phyloP scores from a whole-genome alignment of 176 grass and related monocot genomes.

The Phoenix roebelenii region DNA sequence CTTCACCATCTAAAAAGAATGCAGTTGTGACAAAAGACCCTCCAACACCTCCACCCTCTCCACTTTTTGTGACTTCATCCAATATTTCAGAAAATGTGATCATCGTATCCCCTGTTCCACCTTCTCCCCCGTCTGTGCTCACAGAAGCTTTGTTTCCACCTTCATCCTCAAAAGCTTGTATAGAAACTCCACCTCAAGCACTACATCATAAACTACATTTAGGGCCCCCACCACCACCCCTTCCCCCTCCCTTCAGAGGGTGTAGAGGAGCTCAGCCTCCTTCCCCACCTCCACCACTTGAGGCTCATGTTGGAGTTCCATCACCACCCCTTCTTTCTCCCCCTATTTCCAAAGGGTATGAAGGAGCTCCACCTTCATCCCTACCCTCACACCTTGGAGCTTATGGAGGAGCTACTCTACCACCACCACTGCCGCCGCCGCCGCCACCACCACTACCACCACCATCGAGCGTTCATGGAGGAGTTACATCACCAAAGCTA shows the following conservation, averaged over 20 bases:
- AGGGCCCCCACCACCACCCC: background rate
- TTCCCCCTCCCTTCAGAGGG: background rate
- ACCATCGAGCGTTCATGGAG: constrained; percentile 3
- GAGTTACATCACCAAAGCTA: background rate
- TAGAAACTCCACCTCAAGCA: background rate
- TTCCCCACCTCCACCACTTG: background rate
- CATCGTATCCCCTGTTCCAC: too few species aligned
- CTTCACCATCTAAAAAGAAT: constrained; percentile 15
- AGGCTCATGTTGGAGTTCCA: background rate
- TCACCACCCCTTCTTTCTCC: background rate
- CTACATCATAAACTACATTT: background rate
- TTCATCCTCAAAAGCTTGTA: background rate
- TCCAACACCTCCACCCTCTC: too few species aligned
- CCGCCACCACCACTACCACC: constrained; percentile 19
- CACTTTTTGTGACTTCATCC: too few species aligned
- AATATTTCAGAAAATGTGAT: too few species aligned
- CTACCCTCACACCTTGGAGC: background rate
- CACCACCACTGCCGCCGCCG: background rate
- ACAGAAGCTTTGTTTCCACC: background rate
- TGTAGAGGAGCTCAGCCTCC: background rate
- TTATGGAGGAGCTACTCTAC: background rate
- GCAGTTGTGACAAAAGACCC: background rate
- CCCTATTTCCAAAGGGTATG: background rate
- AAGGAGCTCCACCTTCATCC: background rate
- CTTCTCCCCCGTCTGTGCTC: too few species aligned